A percentile compares a stretch with the other conserved stretches of the same genome.
Evolutionary conservation across 2,329 filamentous ascomycete genomes (phyloP).

Genomic region (Talaromyces sp.): DNA sequence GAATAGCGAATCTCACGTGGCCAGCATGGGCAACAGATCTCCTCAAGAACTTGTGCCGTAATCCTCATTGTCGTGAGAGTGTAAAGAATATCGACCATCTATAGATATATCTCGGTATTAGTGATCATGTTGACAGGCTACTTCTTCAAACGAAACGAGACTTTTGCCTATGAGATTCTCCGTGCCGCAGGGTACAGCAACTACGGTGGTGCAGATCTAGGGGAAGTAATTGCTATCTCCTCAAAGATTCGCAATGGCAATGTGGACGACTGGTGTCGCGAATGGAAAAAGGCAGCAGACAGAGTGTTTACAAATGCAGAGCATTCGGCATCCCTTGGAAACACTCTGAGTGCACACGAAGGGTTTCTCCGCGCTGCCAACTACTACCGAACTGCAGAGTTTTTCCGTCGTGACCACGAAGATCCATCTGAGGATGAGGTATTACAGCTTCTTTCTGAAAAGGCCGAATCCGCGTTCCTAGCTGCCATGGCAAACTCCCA

Average conservation of each 20-base stretch:
- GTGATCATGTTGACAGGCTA: too few relatives aligned
- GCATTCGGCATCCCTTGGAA: conserved; percentile 7
- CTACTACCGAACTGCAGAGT: conserved; percentile 17
- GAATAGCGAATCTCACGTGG: too few relatives aligned
- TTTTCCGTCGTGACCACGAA: conserved; percentile 9
- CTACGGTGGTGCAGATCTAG: conserved; percentile 8
- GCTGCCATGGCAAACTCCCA: conserved; percentile 1
- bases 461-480: neutral
- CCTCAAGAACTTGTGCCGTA: too few relatives aligned
- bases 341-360: conserved; percentile 12
- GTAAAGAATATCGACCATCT: too few relatives aligned
- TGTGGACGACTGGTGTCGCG: conserved; percentile 13
- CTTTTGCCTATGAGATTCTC: conserved; percentile 9
- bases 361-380: conserved; percentile 16
- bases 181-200: conserved; percentile 9
- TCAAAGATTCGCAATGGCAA: conserved; percentile 13
- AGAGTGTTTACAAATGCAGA: conserved; percentile 11
- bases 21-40: too few relatives aligned
- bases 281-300: conserved; percentile 12
- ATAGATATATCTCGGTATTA: too few relatives aligned
- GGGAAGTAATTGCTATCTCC: conserved; percentile 11
- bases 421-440: conserved; percentile 8
- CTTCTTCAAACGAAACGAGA: neutral
- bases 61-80: too few relatives aligned
- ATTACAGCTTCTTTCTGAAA: conserved; percentile 1